phyloP scores from a whole-genome alignment of 2,329 filamentous ascomycete species.

The Drechmeria coniospora region DNA sequence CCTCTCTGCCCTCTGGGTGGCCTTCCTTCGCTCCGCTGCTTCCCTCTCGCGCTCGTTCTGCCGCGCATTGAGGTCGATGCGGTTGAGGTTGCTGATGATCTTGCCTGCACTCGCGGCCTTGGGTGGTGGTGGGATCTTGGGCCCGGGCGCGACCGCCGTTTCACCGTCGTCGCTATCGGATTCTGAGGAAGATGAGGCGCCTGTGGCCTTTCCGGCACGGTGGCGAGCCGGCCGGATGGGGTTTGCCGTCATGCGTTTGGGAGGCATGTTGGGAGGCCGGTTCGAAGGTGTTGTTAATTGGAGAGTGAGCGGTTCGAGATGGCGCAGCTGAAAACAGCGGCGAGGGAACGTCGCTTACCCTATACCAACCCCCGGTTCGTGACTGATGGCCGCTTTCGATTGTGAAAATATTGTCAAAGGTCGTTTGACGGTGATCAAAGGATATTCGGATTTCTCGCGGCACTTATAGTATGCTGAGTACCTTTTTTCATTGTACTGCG shows the following conservation, averaged over 20 bases:
- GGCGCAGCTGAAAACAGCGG: too few relatives aligned
- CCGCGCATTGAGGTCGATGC: conserved; percentile 35
- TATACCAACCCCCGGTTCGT: too few relatives aligned
- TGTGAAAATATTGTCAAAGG: too few relatives aligned
- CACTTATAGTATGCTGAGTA: too few relatives aligned
- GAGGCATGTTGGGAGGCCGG: conserved; percentile 32
- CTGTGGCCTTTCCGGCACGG: conserved; percentile 64
- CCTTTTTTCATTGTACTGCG: too few relatives aligned
- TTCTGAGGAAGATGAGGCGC: conserved; percentile 37
- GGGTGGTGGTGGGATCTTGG: conserved; percentile 33
- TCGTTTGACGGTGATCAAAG: too few relatives aligned
- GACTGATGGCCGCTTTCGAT: too few relatives aligned
- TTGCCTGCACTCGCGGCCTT: conserved; percentile 41
- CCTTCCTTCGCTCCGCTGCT: conserved; percentile 30
- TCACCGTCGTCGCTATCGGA: conserved; percentile 30
- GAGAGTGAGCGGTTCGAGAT: not conserved
- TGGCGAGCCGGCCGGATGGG: conserved; percentile 67
- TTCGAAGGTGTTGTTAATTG: not conserved
- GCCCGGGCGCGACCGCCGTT: conserved; percentile 8
- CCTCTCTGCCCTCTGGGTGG: conserved; percentile 33
- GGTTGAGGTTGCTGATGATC: conserved; percentile 36
- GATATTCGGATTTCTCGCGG: too few relatives aligned
- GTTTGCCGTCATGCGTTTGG: conserved; percentile 88
- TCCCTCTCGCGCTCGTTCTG: conserved; percentile 26
- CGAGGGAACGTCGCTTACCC: too few relatives aligned